phyloP scores from a whole-genome alignment of 495 filamentous ascomycete species.

The Talaromyces proteolyticus region DNA sequence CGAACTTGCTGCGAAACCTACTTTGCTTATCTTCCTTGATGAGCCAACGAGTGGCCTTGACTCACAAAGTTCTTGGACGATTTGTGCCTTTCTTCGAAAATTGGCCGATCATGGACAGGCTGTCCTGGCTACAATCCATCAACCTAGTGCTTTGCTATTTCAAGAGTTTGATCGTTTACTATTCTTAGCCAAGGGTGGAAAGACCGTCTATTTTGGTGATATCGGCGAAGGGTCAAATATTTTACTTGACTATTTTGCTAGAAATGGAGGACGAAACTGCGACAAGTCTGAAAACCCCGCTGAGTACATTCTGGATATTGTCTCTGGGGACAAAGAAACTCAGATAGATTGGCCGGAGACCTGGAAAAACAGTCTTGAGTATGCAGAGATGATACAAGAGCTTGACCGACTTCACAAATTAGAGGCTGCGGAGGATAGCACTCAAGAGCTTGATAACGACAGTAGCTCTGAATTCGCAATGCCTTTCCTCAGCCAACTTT shows the following conservation, averaged over 20 bases:
- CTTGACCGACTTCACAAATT: too few species aligned
- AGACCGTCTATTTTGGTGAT: conserved; percentile 62
- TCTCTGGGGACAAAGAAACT: conserved; percentile 49
- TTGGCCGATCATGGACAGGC: conserved; percentile 78
- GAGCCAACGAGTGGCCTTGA: conserved; percentile 90
- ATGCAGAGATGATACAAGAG: too few species aligned
- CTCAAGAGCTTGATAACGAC: too few species aligned
- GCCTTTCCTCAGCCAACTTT: too few species aligned
- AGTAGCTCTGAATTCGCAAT: too few species aligned
- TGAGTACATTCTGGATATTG: conserved; percentile 87
- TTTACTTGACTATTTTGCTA: conserved; percentile 64
- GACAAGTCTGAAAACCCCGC: conserved; percentile 72
- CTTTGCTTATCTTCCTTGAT: conserved; percentile 82
- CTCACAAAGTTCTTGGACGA: conserved; percentile 80
- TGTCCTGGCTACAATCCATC: conserved; percentile 89
- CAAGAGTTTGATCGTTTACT: conserved; percentile 70
- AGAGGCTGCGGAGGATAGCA: too few species aligned
- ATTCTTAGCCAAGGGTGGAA: conserved; percentile 58
- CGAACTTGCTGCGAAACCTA: conserved; percentile 79
- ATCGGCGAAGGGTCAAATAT: conserved; percentile 48
- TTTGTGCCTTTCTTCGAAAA: conserved; percentile 82
- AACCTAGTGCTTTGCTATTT: conserved; percentile 80
- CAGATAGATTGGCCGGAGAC: conserved; percentile 70
- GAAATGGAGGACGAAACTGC: conserved; percentile 63
- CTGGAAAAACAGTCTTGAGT: too few species aligned